These are phyloP conservation scores for Eurotiales sp. DNA, from an alignment of 2,329 filamentous ascomycete species.

Conservation along the genomic window DNA sequence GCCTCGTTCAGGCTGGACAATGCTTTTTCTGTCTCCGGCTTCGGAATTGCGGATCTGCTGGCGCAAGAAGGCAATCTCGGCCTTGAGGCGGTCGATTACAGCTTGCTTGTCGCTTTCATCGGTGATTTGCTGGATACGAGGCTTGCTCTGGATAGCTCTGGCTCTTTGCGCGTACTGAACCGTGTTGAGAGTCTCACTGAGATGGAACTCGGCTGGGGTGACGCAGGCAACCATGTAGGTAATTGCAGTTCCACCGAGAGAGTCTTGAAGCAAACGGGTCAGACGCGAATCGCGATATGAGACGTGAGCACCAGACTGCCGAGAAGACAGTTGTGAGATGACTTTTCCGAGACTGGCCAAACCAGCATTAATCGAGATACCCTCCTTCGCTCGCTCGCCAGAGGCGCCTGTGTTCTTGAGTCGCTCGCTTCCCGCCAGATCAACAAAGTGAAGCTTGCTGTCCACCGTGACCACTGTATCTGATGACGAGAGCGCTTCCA, in stretches of 20 bases:
- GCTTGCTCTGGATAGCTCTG: constrained; percentile 94
- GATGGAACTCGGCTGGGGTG: constrained; percentile 91
- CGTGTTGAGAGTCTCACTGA: constrained; percentile 96
- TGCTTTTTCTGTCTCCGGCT: constrained; percentile 55
- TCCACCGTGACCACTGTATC: constrained; percentile 74
- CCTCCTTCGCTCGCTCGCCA: constrained; percentile 89
- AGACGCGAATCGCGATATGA: constrained; percentile 98
- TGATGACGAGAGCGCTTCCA: constrained; percentile 69
- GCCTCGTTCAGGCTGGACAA: constrained; percentile 63
- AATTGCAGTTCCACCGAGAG: constrained; percentile 91
- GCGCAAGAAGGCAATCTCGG: constrained; percentile 87
- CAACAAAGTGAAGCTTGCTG: constrained; percentile 98
- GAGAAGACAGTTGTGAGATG: constrained; percentile 93
- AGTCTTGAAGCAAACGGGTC: constrained; percentile 92
- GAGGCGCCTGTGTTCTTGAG: constrained; percentile 96
- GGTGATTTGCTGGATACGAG: constrained; percentile 81
- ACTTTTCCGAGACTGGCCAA: constrained; percentile 94
- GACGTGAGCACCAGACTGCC: constrained; percentile 81
- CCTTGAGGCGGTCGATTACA: constrained; percentile 86
- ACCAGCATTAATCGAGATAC: constrained; percentile 96
- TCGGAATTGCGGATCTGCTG: constrained; percentile 90
- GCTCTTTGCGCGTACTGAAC: constrained; percentile 96
- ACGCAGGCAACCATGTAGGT: constrained; percentile 99
- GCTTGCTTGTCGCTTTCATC: constrained; percentile 94
- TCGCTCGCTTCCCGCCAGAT: constrained; percentile 92